Evolutionary conservation across 2,329 filamentous ascomycete species (phyloP).

Genomic region (Exophiala oligosperma): DNA sequence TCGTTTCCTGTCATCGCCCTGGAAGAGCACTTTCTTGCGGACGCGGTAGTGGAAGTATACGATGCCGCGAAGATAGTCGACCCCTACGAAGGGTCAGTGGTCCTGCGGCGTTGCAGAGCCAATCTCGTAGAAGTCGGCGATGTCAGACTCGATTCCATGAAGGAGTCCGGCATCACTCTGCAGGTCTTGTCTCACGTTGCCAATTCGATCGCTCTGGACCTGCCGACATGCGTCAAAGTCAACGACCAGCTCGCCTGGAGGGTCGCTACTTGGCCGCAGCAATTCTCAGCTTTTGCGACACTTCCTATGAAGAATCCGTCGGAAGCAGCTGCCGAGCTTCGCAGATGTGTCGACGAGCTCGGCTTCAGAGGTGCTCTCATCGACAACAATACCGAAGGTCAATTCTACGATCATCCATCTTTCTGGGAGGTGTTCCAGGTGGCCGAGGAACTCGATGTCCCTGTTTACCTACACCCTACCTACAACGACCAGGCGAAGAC

Average conservation of each 20-base stretch:
- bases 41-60: too few species aligned
- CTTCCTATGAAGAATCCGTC: constrained; percentile 42
- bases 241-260: constrained; percentile 12
- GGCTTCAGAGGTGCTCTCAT: constrained; percentile 51
- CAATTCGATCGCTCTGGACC: constrained; percentile 5
- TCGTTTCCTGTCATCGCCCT: too few species aligned
- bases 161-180: constrained; percentile 25
- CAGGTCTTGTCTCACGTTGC: constrained; percentile 22
- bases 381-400: constrained; percentile 37
- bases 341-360: constrained; percentile 41
- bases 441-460: constrained; percentile 48
- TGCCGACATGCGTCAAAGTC: constrained; percentile 9
- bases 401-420: constrained; percentile 44
- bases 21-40: too few species aligned
- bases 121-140: constrained; percentile 13
- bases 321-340: constrained; percentile 36
- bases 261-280: constrained; percentile 30
- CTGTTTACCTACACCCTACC: constrained; percentile 54
- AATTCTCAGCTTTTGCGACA: constrained; percentile 45
- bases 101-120: constrained; percentile 3
- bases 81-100: constrained; percentile 1
- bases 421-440: constrained; percentile 46
- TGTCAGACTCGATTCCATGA: constrained; percentile 6
- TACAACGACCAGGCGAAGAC: constrained; percentile 37
- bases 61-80: not conserved